Base-by-base conservation (phyloP, 306 rosid species). In the Dryas alaskensis region DNA sequence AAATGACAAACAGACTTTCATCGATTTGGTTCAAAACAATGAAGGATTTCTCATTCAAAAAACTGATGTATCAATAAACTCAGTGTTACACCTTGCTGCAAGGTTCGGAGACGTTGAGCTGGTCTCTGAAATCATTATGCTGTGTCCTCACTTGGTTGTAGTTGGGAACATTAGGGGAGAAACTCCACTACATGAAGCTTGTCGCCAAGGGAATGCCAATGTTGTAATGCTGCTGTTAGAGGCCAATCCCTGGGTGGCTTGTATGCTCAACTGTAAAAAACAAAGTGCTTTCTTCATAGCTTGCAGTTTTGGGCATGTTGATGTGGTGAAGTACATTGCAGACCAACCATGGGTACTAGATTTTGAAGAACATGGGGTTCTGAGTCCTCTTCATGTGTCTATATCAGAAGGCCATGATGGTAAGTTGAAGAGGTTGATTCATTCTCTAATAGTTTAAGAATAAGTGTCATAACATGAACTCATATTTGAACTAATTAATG, bases 151-250 rank as follows among this genome's bases (percentile, higher is more conserved):
- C 49, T 64, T 91, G 89, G 87, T 86, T 72, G 67, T 76, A 48
- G 77, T 84, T 2, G 84, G 80, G 79, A 86, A 91, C n/a, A 2
- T 60, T 46, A 84, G 82, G 66, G 78, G 74, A 42, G 91, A 87
- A 58, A 89, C 90, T 25, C 92, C 97, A 19, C 46, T 91, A 70
- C 92, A 89, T 19, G 94, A 91, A 73, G 92, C 92, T 77, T 86
- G 88, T 54, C 43, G 69, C 27, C 68, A 65, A 73, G 92, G 88
- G 62, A 83, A 81, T 61, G 73, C 58, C 4, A 50, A 73, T 37
- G 72, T 87, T 46, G 79, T 89, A 14, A 78, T 62, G 77, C 61
- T 84, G 77, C 84, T 91, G 14, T 16, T 89, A 3, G 82, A 80
- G 67, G 83, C 72, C 73, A 78, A 86, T 70, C 78, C 86, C 0